A percentile compares a stretch with the other conserved stretches of the same genome.
Evolutionary conservation across 2,329 filamentous ascomycete genomes (phyloP).

Genomic region (Paracamarosporium sp.): DNA sequence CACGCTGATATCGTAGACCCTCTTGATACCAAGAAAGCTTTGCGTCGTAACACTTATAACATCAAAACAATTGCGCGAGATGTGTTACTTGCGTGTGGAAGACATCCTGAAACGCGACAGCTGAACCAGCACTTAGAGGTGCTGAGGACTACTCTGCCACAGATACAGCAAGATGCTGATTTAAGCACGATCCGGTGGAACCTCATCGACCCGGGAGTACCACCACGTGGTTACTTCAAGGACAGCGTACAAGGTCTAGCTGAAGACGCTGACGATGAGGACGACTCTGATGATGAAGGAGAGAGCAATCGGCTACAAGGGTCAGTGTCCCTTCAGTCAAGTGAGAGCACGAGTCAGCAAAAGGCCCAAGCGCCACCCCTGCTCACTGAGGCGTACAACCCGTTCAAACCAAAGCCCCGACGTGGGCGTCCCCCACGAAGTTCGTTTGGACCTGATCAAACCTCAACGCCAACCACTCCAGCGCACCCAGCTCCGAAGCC

Average conservation of each 20-base stretch:
- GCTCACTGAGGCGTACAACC: slow-evolving; percentile 31
- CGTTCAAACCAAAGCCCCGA: slow-evolving; percentile 38
- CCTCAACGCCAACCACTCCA: slow-evolving; percentile 22
- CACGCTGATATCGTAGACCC: slow-evolving; percentile 49
- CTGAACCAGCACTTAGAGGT: slow-evolving; percentile 67
- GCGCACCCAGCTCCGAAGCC: slow-evolving; percentile 18
- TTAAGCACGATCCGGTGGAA: slow-evolving; percentile 68
- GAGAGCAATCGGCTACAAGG: slow-evolving; percentile 14
- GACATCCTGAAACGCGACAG: slow-evolving; percentile 64
- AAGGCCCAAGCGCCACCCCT: slow-evolving; percentile 31
- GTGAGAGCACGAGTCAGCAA: slow-evolving; percentile 24
- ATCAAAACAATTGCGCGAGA: slow-evolving; percentile 68
- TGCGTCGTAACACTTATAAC: slow-evolving; percentile 62
- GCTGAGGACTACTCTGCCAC: slow-evolving; percentile 51
- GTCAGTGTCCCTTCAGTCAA: slow-evolving; percentile 24
- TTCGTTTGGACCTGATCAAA: slow-evolving; percentile 29
- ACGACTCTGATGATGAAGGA: slow-evolving; percentile 42
- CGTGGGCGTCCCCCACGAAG: slow-evolving; percentile 45
- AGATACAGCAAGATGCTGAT: slow-evolving; percentile 57
- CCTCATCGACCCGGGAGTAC: slow-evolving; percentile 63
- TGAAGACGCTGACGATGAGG: slow-evolving; percentile 44
- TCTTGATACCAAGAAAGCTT: slow-evolving; percentile 55
- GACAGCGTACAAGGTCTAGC: slow-evolving; percentile 28
- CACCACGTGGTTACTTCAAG: slow-evolving; percentile 45
- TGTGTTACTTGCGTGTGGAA: slow-evolving; percentile 66